These are phyloP conservation scores for Beta vulgaris DNA, from an alignment of 148 eudicot genomes.

Conservation along the genomic window DNA sequence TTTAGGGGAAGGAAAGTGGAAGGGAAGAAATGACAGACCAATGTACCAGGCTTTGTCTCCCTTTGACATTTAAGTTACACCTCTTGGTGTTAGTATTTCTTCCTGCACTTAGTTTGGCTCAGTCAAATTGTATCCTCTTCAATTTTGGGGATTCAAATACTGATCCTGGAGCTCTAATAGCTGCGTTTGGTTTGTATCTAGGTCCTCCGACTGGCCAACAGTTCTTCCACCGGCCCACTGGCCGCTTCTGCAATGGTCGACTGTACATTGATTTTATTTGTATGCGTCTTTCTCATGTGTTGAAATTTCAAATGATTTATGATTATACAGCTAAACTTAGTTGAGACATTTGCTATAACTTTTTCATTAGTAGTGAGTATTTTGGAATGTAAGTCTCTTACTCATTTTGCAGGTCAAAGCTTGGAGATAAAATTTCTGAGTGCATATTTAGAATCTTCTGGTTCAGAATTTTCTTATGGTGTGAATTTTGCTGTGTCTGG, in stretches of 20 bases:
- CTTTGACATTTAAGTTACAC: conserved; percentile 1
- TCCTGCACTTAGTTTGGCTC: conserved; percentile 10
- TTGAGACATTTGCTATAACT: neutral
- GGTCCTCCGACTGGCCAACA: conserved; percentile 46
- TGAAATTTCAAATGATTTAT: neutral
- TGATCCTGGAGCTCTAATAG: conserved; percentile 37
- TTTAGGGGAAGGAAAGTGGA: neutral
- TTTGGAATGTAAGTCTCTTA: neutral
- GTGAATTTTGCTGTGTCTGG: conserved; percentile 38
- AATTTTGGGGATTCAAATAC: conserved; percentile 45
- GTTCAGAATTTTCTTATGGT: conserved; percentile 29
- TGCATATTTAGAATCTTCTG: conserved; percentile 37
- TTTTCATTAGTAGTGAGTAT: neutral
- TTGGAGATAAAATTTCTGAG: conserved; percentile 28
- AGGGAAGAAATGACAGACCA: conserved; percentile 18
- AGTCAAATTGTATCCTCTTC: conserved; percentile 34
- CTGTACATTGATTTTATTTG: conserved; percentile 51
- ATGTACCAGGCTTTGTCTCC: neutral
- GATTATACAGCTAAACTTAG: neutral
- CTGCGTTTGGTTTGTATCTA: conserved; percentile 40
- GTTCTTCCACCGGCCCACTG: conserved; percentile 40
- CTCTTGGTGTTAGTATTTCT: conserved; percentile 2
- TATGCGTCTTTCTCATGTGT: conserved; percentile 17
- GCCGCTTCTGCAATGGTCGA: conserved; percentile 51
- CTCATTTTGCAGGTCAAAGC: conserved; percentile 25